phyloP scores from a whole-genome alignment of 2,329 filamentous ascomycete genomes.

The Colletotrichum sp. region DNA sequence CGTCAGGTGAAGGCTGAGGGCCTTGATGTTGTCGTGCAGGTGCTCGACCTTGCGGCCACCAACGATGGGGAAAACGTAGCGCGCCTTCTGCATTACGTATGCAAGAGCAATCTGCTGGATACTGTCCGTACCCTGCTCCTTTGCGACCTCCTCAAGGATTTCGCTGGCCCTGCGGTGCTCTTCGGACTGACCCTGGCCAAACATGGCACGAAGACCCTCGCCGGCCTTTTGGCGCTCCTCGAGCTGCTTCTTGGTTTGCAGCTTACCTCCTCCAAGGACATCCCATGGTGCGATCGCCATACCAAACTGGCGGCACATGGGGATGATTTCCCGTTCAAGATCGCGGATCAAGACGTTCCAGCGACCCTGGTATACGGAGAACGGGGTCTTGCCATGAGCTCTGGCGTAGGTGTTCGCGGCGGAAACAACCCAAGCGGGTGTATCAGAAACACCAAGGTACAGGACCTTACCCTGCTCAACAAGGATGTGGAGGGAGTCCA shows the following conservation, averaged over 20 bases:
- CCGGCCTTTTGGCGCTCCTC: constrained; percentile 34
- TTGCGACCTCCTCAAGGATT: constrained; percentile 65
- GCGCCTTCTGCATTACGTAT: constrained; percentile 56
- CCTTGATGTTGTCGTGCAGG: constrained; percentile 59
- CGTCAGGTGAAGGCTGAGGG: constrained; percentile 52
- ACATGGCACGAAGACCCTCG: constrained; percentile 42
- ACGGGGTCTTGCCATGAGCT: constrained; percentile 38
- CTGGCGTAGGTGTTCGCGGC: constrained; percentile 43
- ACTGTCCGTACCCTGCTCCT: constrained; percentile 56
- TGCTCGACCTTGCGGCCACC: constrained; percentile 59
- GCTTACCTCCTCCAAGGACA: constrained; percentile 57
- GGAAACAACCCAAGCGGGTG: constrained; percentile 44
- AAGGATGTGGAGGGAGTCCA: constrained; percentile 45
- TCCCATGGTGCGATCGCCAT: constrained; percentile 67
- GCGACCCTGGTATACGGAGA: constrained; percentile 44
- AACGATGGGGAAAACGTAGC: constrained; percentile 58
- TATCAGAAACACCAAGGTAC: constrained; percentile 45
- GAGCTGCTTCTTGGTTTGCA: constrained; percentile 45
- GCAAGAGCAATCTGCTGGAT: constrained; percentile 65
- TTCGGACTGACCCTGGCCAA: constrained; percentile 42
- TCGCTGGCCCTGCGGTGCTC: constrained; percentile 57
- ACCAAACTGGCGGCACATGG: constrained; percentile 44
- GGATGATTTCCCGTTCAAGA: constrained; percentile 46
- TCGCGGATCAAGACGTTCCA: constrained; percentile 40
- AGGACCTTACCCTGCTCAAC: constrained; percentile 46